phyloP scores from a whole-genome alignment of 192 early-diverging fungal species.

The Coemansia sp. region DNA sequence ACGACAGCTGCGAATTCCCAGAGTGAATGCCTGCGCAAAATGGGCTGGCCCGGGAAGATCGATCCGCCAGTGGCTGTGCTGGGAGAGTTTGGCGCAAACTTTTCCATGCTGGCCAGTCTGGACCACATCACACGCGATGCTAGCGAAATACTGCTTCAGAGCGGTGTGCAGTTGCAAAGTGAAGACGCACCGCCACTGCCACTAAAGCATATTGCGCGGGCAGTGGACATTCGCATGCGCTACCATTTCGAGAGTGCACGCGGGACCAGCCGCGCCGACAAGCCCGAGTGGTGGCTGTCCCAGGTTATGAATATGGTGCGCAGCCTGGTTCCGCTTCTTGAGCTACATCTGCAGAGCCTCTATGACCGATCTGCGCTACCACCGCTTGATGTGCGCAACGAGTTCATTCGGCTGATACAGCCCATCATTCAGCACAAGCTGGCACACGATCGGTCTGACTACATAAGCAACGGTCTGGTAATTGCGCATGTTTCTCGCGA shows the following conservation, averaged over 20 bases:
- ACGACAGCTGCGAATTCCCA: constrained; percentile 23
- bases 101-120: constrained; percentile 32
- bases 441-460: constrained; percentile 47
- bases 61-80: constrained; percentile 26
- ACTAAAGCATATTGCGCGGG: constrained; percentile 55
- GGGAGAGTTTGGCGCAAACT: constrained; percentile 29
- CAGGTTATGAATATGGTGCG: constrained; percentile 60
- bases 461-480: constrained; percentile 58
- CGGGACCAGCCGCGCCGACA: constrained; percentile 72
- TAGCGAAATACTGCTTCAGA: constrained; percentile 12
- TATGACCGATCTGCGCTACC: constrained; percentile 53
- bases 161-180: constrained; percentile 5
- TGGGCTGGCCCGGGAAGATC: constrained; percentile 46
- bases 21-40: constrained; percentile 23
- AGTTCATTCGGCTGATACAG: constrained; percentile 63
- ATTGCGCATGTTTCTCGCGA: constrained; percentile 70
- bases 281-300: constrained; percentile 79
- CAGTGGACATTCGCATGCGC: constrained; percentile 65
- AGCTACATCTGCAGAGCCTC: constrained; percentile 63
- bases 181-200: constrained; percentile 47
- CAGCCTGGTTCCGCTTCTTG: constrained; percentile 64
- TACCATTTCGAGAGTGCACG: constrained; percentile 73
- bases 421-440: constrained; percentile 61
- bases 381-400: constrained; percentile 61
- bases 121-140: constrained; percentile 27